phyloP scores from a whole-genome alignment of 2,329 filamentous ascomycete species.

The Thielaviopsis musarum region DNA sequence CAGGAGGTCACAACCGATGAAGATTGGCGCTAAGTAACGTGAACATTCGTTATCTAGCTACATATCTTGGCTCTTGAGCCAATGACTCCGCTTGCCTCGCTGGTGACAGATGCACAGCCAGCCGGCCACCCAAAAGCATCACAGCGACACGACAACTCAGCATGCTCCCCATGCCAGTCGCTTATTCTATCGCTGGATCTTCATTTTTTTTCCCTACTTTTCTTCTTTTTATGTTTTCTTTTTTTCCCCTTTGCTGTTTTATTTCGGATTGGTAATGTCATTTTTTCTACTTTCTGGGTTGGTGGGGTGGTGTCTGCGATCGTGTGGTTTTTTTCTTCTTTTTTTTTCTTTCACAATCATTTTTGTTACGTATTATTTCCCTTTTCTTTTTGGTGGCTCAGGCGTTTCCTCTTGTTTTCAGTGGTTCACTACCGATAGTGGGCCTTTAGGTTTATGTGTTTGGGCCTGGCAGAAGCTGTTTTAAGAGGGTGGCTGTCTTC shows the following conservation, averaged over 20 bases:
- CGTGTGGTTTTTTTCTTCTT: background rate
- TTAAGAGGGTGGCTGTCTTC: background rate
- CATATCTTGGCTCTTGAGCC: too few relatives aligned
- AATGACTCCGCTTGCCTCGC: too few relatives aligned
- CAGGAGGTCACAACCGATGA: too few relatives aligned
- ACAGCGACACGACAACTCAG: too few relatives aligned
- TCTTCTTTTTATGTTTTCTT: background rate
- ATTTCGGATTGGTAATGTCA: conserved; percentile 7
- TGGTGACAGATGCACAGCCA: too few relatives aligned
- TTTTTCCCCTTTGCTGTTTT: background rate
- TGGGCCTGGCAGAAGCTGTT: background rate
- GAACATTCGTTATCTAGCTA: too few relatives aligned
- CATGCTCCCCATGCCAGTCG: conserved; percentile 10
- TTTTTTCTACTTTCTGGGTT: background rate
- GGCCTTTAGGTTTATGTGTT: too few relatives aligned
- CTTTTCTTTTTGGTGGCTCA: background rate
- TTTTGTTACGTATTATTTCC: background rate
- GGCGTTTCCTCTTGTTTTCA: background rate
- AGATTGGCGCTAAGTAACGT: too few relatives aligned
- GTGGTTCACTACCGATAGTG: background rate
- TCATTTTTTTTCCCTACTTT: conserved; percentile 17
- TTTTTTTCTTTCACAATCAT: background rate
- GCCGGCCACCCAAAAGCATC: too few relatives aligned
- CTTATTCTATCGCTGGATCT: conserved; percentile 20
- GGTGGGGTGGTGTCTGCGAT: background rate